phyloP scores from a whole-genome alignment of 345 rosid genomes.

The Populus davidiana region DNA sequence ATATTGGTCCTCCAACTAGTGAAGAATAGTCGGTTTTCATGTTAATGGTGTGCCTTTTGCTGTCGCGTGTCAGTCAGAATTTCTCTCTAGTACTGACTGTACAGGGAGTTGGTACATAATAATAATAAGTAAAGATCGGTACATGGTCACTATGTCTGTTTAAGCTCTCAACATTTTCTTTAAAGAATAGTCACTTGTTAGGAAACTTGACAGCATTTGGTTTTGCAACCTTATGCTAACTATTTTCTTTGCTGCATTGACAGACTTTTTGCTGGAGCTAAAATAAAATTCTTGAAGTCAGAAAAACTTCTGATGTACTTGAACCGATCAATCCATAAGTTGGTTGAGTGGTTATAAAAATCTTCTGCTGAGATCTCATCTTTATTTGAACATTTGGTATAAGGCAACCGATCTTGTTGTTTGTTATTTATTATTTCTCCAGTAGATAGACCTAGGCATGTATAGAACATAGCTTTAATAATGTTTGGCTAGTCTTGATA shows the following conservation, averaged over 20 bases:
- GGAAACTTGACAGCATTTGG: not conserved
- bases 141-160: not conserved
- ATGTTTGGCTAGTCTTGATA: not conserved
- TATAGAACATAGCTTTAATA: not conserved
- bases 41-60: not conserved
- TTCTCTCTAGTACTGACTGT: not conserved
- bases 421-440: not conserved
- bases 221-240: not conserved
- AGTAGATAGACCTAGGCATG: not conserved
- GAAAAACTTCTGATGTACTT: not conserved
- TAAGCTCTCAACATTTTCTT: not conserved
- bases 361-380: not conserved
- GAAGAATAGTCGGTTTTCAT: no score
- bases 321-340: not conserved
- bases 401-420: not conserved
- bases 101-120: no score
- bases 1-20: no score
- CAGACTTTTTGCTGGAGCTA: not conserved
- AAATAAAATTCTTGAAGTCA: not conserved
- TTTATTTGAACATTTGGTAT: not conserved
- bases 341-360: not conserved
- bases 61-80: not conserved
- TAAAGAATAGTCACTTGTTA: not conserved
- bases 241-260: conserved; percentile 1
- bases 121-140: not conserved